Percentiles rank a stretch among this genome's conserved stretches.
These are phyloP conservation scores for Podaxis carcinomalis DNA, from an alignment of 768 basidiomycete genomes.

Conservation along the genomic window DNA sequence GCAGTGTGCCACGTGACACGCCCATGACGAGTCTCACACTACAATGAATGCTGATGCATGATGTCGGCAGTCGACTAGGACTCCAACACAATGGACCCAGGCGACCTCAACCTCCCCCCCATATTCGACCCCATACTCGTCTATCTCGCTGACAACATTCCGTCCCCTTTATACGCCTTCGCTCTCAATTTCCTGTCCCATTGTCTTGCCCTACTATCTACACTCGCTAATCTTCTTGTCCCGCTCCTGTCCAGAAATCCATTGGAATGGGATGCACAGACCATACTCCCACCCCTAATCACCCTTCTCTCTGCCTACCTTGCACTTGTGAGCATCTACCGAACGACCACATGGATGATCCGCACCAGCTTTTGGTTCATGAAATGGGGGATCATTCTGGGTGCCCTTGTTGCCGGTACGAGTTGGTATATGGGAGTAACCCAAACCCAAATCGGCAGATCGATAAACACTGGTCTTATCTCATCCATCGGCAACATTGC, in stretches of 20 bases:
- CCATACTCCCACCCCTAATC: constrained; percentile 69
- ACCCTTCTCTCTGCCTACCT: constrained; percentile 70
- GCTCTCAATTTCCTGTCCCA: constrained; percentile 49
- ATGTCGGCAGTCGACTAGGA: background rate
- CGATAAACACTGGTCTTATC: background rate
- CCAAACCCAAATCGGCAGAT: background rate
- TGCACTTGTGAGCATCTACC: constrained; percentile 72
- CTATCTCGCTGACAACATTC: constrained; percentile 51
- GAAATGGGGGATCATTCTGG: constrained; percentile 72
- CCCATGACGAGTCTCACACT: background rate
- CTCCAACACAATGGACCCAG: constrained; percentile 19
- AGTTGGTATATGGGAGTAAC: constrained; percentile 37
- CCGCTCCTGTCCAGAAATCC: constrained; percentile 49
- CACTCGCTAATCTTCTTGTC: constrained; percentile 42
- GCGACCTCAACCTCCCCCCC: constrained; percentile 35
- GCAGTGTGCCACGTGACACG: background rate
- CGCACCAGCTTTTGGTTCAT: constrained; percentile 63
- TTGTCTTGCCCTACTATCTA: constrained; percentile 42
- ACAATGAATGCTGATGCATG: background rate
- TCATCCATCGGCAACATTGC: background rate
- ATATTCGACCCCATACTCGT: constrained; percentile 51
- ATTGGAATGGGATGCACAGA: constrained; percentile 62
- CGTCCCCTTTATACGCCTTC: constrained; percentile 50
- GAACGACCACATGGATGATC: constrained; percentile 73
- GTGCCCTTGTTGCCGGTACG: constrained; percentile 43